Base-by-base conservation (phyloP, 2,329 filamentous ascomycete genomes). In the Podosphaera xanthii region DNA sequence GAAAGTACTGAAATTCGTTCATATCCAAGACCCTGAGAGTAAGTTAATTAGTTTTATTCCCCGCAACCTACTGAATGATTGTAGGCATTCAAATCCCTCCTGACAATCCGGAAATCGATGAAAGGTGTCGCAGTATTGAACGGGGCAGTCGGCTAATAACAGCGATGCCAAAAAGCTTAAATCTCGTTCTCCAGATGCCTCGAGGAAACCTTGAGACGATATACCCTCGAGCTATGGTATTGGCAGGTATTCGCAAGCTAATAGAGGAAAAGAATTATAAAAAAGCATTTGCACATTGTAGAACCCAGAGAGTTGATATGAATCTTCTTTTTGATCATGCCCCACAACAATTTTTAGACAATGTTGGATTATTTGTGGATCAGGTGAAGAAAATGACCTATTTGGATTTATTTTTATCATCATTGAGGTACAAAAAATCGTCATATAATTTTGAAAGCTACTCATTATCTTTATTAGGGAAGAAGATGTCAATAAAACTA, bases 191-290 rank as follows among this genome's bases (percentile, higher is more conserved):
- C 2, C 92, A 98, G 69, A 96, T 96, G 87, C 92, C 92, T 1
- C 79, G 92, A 66, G 92, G 92, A 30, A 98, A 98, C 65, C 73
- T 97, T 1, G 92, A 98, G 71, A 97, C 91, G 0, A 90, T 97
- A 57, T 97, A 84, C 67, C 92, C 92, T 14, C 80, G 92, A 61
- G 91, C 91, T 12, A 83, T 98, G 72, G 91, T 98, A 0, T 76
- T 98, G 56, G 88, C 89, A 1, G 90, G 89, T 34, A 94, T 98
- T 59, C 81, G 92, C 55, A 79, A 80, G 57, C 81, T 86, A 58
- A 87, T 98, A 58, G 84, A 89, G 59, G 75, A 79, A 38, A 86
- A 86, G 69, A 81, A 92, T 65, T 98, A 96, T 67, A 80, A 78
- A 56, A 81, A 80, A 58, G 92, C 92, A 0, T 98, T 96, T 69